Conservation (phyloP, 2,329 filamentous ascomycete species). For the Trichoderma guizhouense region DNA sequence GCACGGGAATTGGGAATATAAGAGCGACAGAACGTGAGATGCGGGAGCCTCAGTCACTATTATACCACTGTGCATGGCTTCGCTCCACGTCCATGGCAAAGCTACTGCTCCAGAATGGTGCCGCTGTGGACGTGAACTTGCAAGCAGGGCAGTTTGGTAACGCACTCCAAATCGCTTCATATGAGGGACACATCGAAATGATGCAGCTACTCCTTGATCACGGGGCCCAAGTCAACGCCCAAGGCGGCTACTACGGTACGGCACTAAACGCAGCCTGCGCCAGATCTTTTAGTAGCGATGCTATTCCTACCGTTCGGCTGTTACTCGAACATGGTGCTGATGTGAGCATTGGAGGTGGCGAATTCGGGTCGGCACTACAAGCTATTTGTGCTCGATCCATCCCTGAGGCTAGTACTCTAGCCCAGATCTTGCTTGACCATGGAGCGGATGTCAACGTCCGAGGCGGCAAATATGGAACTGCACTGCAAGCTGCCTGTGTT, state of each 20-base stretch:
- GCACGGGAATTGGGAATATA: not conserved
- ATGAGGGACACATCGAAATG: not conserved
- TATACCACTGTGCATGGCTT: not conserved
- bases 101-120: not conserved
- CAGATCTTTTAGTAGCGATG: no score
- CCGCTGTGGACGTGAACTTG: not conserved
- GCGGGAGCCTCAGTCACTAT: not conserved
- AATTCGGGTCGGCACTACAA: no score
- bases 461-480: not conserved
- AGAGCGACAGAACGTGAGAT: not conserved
- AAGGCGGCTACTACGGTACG: not conserved
- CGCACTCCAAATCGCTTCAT: not conserved
- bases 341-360: not conserved
- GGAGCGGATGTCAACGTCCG: not conserved
- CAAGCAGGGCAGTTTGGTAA: not conserved
- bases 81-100: not conserved
- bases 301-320: not conserved
- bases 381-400: no score
- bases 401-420: not conserved
- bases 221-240: not conserved
- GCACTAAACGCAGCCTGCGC: no score
- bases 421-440: not conserved
- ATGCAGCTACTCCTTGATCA: not conserved
- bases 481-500: not conserved
- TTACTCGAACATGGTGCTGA: not conserved